phyloP scores from a whole-genome alignment of 495 filamentous ascomycete species.

The Podospora anserina region DNA sequence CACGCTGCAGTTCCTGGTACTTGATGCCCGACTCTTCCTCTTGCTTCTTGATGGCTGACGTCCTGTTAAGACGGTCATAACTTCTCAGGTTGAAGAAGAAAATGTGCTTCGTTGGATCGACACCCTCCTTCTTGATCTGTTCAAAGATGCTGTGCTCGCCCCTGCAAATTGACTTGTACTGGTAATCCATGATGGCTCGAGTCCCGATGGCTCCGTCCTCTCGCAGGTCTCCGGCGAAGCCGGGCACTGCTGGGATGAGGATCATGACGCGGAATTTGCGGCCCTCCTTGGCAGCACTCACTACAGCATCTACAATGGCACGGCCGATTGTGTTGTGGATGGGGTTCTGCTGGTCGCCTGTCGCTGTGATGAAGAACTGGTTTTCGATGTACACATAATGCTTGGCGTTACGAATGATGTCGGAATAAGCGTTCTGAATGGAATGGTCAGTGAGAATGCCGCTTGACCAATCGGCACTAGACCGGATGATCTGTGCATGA shows the following conservation, averaged over 20 bases:
- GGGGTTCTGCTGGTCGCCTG: slow-evolving; percentile 78
- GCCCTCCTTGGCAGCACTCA: slow-evolving; percentile 74
- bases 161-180: slow-evolving; percentile 91
- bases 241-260: slow-evolving; percentile 84
- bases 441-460: slow-evolving; percentile 85
- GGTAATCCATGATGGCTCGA: slow-evolving; percentile 96
- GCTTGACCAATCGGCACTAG: slow-evolving; percentile 91
- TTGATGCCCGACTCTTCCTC: slow-evolving; percentile 76
- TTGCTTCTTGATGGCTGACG: slow-evolving; percentile 60
- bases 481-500: slow-evolving; percentile 78
- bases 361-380: slow-evolving; percentile 97
- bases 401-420: slow-evolving; percentile 77
- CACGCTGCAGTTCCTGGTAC: slow-evolving; percentile 81
- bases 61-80: slow-evolving; percentile 87
- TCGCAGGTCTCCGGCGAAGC: slow-evolving; percentile 87
- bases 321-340: slow-evolving; percentile 83
- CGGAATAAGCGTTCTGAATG: slow-evolving; percentile 88
- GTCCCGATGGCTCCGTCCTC: slow-evolving; percentile 81
- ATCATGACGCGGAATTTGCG: slow-evolving; percentile 91
- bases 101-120: slow-evolving; percentile 76
- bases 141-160: slow-evolving; percentile 87
- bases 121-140: slow-evolving; percentile 69
- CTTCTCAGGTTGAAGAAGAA: slow-evolving; percentile 90
- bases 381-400: slow-evolving; percentile 98
- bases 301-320: slow-evolving; percentile 85